Evolutionary conservation across 2,329 filamentous ascomycete genomes (phyloP).

Genomic region (Xylaria sp.): DNA sequence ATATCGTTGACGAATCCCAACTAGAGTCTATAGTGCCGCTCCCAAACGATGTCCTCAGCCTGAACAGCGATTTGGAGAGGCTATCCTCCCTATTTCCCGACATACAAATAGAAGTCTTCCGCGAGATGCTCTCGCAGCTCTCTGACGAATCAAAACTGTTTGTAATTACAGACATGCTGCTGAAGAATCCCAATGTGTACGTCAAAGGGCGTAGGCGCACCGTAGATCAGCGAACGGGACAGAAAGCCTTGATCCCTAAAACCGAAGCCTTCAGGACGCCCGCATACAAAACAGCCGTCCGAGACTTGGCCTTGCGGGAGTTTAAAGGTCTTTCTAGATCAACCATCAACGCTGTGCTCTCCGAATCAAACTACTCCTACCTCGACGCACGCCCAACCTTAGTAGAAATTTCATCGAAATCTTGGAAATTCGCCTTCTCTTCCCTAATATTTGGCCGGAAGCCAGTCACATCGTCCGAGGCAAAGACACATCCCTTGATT

Average conservation of each 20-base stretch:
- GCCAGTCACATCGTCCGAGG: constrained; percentile 56
- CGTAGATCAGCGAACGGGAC: constrained; percentile 35
- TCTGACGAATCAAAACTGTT: constrained; percentile 78
- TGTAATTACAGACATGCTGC: constrained; percentile 75
- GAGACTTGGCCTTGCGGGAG: constrained; percentile 71
- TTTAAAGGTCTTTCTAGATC: constrained; percentile 77
- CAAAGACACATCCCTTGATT: constrained; percentile 67
- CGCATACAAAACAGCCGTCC: constrained; percentile 72
- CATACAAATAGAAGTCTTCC: constrained; percentile 81
- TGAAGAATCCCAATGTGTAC: constrained; percentile 74
- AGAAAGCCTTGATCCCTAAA: constrained; percentile 52
- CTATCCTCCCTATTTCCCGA: constrained; percentile 78
- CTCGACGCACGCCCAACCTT: constrained; percentile 73
- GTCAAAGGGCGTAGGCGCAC: constrained; percentile 70
- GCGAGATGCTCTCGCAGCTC: constrained; percentile 78
- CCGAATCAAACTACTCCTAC: constrained; percentile 82
- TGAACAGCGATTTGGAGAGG: constrained; percentile 72
- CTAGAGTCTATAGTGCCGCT: constrained; percentile 56
- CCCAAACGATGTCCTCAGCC: constrained; percentile 66
- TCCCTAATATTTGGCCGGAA: constrained; percentile 73
- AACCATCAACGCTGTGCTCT: constrained; percentile 77
- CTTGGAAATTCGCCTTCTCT: constrained; percentile 78
- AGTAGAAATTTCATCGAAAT: constrained; percentile 70
- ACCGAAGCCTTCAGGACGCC: constrained; percentile 71
- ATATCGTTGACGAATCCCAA: constrained; percentile 63